Evolutionary conservation across 176 grass and related monocot genomes (phyloP), one percentile per base, ranked within the genome.

Genomic region (Triticum timopheevii): DNA sequence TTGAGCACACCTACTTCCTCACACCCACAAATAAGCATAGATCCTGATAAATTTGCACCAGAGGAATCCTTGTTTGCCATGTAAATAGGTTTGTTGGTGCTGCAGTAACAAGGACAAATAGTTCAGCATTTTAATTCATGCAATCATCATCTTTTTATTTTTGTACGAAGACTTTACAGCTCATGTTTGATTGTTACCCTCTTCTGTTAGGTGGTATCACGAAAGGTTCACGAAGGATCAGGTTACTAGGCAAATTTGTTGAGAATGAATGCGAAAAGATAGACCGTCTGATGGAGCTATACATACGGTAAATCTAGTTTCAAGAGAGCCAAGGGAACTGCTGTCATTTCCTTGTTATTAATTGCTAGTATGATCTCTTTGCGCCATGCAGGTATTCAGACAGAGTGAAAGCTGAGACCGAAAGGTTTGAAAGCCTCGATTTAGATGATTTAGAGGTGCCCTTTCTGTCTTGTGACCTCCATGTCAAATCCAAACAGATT

Each of bases 261-360:
- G 96, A 98, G 89, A 95, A 94, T 54, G 96, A 98, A 86, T 98
- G 93, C 54, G 96, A 98, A 88, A 98, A 98, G 74, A 94, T 98
- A 87, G 96, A 98, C 65, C 80, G 93, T 23, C 83, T 98, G 31
- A 94, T 98, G 96, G 96, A 98, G 85, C 87, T 98, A 10, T 98
- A 95, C 79, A 88, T 69, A 86, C 85, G 93, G 93, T 95, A 89
- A 73, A 66, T 64, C 22, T 86, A 35, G 7, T 82, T 52, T 71
- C 10, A 38, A 77, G 61, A 84, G 82, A 77, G 83, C 12, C 47
- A 61, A 75, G 52, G 20, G 25, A 30, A 16, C 36, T 75, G 56
- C n/a, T 86, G 69, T 8, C 25, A 42, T 39, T 33, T 28, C 73
- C 40, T 13, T 25, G 3, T 24, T 25, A 74, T 82, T 83, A 83